phyloP scores from a whole-genome alignment of 2,329 filamentous ascomycete genomes.

The Aspergillus sp. region DNA sequence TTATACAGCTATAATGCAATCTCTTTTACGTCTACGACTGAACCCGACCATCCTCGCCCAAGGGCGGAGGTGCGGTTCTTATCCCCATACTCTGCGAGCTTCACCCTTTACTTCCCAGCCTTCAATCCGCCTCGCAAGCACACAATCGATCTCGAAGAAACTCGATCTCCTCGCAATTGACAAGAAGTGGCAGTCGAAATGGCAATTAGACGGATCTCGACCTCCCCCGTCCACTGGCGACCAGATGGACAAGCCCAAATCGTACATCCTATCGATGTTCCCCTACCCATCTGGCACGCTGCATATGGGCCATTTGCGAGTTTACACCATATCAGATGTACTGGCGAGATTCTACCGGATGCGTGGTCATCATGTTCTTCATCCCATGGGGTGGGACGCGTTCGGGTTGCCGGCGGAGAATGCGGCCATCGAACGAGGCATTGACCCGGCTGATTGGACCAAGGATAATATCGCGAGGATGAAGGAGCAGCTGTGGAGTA shows the following conservation, averaged over 20 bases:
- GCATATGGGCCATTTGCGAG: conserved; percentile 80
- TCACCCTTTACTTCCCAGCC: conserved; percentile 8
- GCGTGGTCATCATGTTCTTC: conserved; percentile 68
- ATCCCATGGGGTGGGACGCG: conserved; percentile 94
- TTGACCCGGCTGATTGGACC: conserved; percentile 77
- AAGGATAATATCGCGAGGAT: conserved; percentile 74
- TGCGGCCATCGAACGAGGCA: conserved; percentile 76
- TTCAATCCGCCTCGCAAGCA: conserved; percentile 15
- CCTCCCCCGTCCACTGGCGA: not conserved
- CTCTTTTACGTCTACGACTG: conserved; percentile 23
- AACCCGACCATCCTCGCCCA: conserved; percentile 14
- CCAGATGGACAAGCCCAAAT: conserved; percentile 32
- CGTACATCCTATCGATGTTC: conserved; percentile 85
- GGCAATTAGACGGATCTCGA: conserved; percentile 25
- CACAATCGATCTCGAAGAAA: conserved; percentile 11
- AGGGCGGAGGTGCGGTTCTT: conserved; percentile 10
- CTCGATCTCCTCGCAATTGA: conserved; percentile 46
- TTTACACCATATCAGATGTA: conserved; percentile 88
- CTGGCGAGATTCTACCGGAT: conserved; percentile 71
- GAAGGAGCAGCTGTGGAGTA: conserved; percentile 72
- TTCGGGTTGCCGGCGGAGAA: conserved; percentile 90
- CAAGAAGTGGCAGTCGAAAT: conserved; percentile 52
- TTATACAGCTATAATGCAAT: conserved; percentile 18
- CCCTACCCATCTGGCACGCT: conserved; percentile 84
- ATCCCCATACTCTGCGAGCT: conserved; percentile 6